These are phyloP conservation scores for Linum lewisii DNA, from an alignment of 345 rosid genomes.

Conservation along the genomic window DNA sequence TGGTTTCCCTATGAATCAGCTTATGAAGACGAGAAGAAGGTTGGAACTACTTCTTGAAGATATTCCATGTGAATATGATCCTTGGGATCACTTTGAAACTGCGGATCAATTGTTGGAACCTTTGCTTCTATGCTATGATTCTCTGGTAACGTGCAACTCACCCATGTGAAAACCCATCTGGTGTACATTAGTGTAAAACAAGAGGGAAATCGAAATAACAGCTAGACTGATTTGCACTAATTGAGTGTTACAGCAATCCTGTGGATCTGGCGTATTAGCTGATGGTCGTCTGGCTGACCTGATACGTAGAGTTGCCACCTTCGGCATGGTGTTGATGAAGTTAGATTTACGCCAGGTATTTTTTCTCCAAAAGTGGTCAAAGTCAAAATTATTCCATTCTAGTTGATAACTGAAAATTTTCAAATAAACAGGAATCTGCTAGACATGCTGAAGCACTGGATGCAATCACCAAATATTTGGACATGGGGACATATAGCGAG, in stretches of 20 bases:
- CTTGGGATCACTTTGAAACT: conserved; percentile 71
- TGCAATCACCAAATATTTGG: conserved; percentile 79
- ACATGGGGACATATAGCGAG: conserved; percentile 87
- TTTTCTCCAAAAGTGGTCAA: conserved; percentile 2
- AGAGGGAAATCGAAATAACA: conserved; percentile 2
- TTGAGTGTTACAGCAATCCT: conserved; percentile 50
- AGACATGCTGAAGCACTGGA: conserved; percentile 82
- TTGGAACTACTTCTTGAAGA: conserved; percentile 86
- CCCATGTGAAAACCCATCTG: neutral
- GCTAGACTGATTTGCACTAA: conserved; percentile 6
- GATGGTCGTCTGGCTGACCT: conserved; percentile 91
- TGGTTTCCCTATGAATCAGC: conserved; percentile 36
- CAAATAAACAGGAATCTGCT: conserved; percentile 59
- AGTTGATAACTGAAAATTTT: conserved; percentile 12
- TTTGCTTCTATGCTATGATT: conserved; percentile 75
- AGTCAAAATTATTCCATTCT: neutral
- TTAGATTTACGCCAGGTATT: conserved; percentile 94
- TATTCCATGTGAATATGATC: conserved; percentile 82
- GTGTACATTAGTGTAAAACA: neutral
- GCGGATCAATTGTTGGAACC: conserved; percentile 77
- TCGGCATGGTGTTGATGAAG: conserved; percentile 90
- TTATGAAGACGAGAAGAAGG: conserved; percentile 63
- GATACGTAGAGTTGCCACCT: conserved; percentile 80
- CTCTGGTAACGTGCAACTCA: conserved; percentile 41
- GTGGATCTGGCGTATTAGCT: conserved; percentile 80